A percentile compares a stretch with the other conserved stretches of the same genome.
Evolutionary conservation across 2,329 filamentous ascomycete species (phyloP).

Genomic region (Triangularia setosa): DNA sequence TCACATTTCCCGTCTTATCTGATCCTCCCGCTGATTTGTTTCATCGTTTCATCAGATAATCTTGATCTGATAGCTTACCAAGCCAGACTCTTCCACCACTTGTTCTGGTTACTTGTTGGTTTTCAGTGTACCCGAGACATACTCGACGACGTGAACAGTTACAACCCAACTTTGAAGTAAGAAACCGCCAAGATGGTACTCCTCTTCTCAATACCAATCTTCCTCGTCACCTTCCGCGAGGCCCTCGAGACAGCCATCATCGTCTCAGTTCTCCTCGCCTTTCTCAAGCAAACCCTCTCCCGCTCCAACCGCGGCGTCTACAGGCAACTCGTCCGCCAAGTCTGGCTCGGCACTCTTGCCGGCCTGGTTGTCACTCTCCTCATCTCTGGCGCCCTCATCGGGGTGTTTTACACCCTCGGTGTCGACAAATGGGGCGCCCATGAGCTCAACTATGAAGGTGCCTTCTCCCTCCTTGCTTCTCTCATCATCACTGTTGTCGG

Average conservation of each 20-base stretch:
- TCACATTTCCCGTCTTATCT: background rate
- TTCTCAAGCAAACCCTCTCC: slow-evolving; percentile 73
- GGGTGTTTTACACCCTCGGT: slow-evolving; percentile 65
- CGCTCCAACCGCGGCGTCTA: slow-evolving; percentile 54
- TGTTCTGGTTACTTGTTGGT: background rate
- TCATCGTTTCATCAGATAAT: background rate
- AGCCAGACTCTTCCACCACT: background rate
- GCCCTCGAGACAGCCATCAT: slow-evolving; percentile 79
- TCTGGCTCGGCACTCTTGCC: slow-evolving; percentile 62
- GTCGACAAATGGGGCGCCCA: slow-evolving; percentile 62
- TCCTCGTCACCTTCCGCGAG: slow-evolving; percentile 89
- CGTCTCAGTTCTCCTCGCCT: slow-evolving; percentile 80
- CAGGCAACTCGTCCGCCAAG: slow-evolving; percentile 65
- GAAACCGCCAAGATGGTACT: slow-evolving; percentile 49
- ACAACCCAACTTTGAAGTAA: background rate
- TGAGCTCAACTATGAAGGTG: slow-evolving; percentile 78
- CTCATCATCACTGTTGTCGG: slow-evolving; percentile 81
- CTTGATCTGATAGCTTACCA: background rate
- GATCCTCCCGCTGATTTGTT: background rate
- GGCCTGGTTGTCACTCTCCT: slow-evolving; percentile 59
- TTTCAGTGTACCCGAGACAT: background rate
- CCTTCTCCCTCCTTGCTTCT: slow-evolving; percentile 69
- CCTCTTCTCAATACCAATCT: slow-evolving; percentile 75
- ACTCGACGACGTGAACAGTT: too few relatives aligned
- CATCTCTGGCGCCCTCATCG: slow-evolving; percentile 63